Conservation (phyloP, 352 stramenopile species). For the Globisporangium irregulare region DNA sequence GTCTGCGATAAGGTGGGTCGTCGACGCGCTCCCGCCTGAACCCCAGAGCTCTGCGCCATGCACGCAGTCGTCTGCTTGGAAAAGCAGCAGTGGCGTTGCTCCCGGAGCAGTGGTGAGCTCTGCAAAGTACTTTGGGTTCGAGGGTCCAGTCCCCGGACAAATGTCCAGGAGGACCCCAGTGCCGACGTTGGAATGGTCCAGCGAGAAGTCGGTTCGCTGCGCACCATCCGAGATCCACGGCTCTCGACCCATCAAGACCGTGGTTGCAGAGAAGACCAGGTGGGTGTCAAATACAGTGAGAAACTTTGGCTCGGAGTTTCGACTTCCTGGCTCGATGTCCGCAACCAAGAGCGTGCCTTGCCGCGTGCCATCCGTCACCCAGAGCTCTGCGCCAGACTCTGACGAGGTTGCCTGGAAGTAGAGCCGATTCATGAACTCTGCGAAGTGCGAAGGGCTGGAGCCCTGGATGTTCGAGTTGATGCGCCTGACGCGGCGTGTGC, state of each 20-base stretch:
- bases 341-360: constrained; percentile 50
- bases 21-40: constrained; percentile 45
- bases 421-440: constrained; percentile 34
- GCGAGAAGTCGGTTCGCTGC: constrained; percentile 24
- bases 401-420: constrained; percentile 72
- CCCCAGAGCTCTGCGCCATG: constrained; percentile 82
- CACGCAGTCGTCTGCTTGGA: constrained; percentile 81
- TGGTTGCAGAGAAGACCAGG: constrained; percentile 61
- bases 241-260: constrained; percentile 38
- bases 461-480: constrained; percentile 28
- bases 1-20: constrained; percentile 63
- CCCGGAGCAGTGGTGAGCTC: constrained; percentile 13
- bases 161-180: constrained; percentile 67
- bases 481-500: constrained; percentile 57
- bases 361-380: constrained; percentile 58
- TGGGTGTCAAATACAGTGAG: constrained; percentile 30
- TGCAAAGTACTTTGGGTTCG: constrained; percentile 49
- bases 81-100: constrained; percentile 42
- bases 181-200: constrained; percentile 24
- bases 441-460: constrained; percentile 36
- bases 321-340: constrained; percentile 44
- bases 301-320: constrained; percentile 36
- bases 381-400: constrained; percentile 69
- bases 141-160: constrained; percentile 35
- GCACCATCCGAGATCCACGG: constrained; percentile 60